These are phyloP conservation scores for Annulohypoxylon nitens DNA, from an alignment of 495 filamentous ascomycete species.

Conservation along the genomic window DNA sequence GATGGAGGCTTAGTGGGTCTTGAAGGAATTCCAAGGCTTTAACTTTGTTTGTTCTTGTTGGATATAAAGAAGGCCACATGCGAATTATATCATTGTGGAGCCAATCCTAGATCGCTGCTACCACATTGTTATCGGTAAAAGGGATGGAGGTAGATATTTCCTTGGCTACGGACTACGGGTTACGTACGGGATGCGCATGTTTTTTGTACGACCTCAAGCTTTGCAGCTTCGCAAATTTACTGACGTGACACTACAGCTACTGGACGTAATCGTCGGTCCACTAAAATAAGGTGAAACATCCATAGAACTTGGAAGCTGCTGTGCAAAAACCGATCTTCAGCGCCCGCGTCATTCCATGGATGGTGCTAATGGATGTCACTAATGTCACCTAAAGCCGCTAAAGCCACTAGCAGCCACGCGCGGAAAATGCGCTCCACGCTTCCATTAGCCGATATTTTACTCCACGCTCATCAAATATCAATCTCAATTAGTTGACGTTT, in stretches of 20 bases:
- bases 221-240: not conserved
- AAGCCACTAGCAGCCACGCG: not conserved
- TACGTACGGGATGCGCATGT: not conserved
- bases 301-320: too few relatives aligned
- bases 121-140: not conserved
- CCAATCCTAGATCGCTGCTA: slow-evolving; percentile 13
- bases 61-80: slow-evolving; percentile 30
- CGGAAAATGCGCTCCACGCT: not conserved
- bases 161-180: not conserved
- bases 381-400: slow-evolving; percentile 3
- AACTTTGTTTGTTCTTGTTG: slow-evolving; percentile 12
- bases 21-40: not conserved
- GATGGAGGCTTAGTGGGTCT: slow-evolving; percentile 4
- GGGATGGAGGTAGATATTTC: too few relatives aligned
- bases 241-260: slow-evolving; percentile 6
- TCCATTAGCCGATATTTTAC: not conserved
- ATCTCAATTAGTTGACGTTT: not conserved
- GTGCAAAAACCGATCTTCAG: slow-evolving; percentile 9
- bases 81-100: slow-evolving; percentile 33
- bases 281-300: slow-evolving; percentile 15
- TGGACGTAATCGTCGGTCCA: not conserved
- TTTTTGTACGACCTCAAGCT: not conserved
- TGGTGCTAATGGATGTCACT: too few relatives aligned
- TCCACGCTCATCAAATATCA: not conserved
- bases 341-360: not conserved